phyloP scores from a whole-genome alignment of 768 basidiomycete genomes.

The Pleurotus djamor region DNA sequence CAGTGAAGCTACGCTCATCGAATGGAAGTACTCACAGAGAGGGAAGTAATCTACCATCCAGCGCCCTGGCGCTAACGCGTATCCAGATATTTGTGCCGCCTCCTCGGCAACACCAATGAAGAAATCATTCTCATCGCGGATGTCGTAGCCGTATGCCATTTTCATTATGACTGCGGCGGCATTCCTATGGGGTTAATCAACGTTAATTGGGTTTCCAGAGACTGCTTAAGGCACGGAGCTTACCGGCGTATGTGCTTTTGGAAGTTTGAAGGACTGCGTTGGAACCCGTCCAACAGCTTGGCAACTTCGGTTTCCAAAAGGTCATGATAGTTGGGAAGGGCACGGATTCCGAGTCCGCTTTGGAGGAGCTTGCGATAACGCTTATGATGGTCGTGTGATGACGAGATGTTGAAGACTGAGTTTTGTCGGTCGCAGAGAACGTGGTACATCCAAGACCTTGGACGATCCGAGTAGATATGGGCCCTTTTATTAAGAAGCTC shows the following conservation, averaged over 20 bases:
- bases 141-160: slow-evolving; percentile 38
- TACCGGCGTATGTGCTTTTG: slow-evolving; percentile 37
- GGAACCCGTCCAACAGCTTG: slow-evolving; percentile 29
- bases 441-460: slow-evolving; percentile 40
- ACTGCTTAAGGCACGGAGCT: background rate
- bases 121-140: slow-evolving; percentile 27
- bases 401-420: slow-evolving; percentile 42
- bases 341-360: slow-evolving; percentile 30
- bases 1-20: no score
- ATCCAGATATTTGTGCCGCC: slow-evolving; percentile 35
- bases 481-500: slow-evolving; percentile 52
- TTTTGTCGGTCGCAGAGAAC: slow-evolving; percentile 38
- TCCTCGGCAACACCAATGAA: slow-evolving; percentile 39
- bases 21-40: slow-evolving; percentile 23
- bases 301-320: slow-evolving; percentile 32
- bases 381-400: slow-evolving; percentile 31
- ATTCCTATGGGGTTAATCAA: slow-evolving; percentile 21
- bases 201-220: background rate
- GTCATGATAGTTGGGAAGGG: slow-evolving; percentile 29
- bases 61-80: slow-evolving; percentile 34
- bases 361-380: slow-evolving; percentile 40
- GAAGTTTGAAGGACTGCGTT: slow-evolving; percentile 24
- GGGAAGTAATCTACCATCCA: slow-evolving; percentile 45
- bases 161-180: slow-evolving; percentile 39
- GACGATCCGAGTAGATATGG: slow-evolving; percentile 54